phyloP scores from a whole-genome alignment of 768 basidiomycete species.

The Mycena chlorophos region DNA sequence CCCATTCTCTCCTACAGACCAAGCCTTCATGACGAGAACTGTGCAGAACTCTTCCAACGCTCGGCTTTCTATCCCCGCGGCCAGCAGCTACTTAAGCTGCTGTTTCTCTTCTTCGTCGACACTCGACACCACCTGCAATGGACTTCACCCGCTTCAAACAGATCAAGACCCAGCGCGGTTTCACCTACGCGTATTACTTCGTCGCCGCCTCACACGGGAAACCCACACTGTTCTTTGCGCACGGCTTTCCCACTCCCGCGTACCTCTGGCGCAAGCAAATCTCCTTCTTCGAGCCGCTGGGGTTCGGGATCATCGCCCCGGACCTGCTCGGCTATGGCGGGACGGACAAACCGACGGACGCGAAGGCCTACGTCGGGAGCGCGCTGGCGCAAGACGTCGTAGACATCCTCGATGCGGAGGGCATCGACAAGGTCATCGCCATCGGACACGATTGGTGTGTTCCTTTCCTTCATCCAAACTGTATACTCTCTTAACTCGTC shows the following conservation, averaged over 20 bases:
- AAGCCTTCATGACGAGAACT: too few relatives aligned
- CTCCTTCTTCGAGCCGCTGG: constrained; percentile 34
- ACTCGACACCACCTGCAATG: too few relatives aligned
- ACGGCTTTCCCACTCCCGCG: constrained; percentile 48
- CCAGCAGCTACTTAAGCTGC: too few relatives aligned
- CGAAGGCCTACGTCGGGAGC: constrained; percentile 33
- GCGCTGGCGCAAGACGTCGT: constrained; percentile 39
- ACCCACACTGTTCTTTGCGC: constrained; percentile 42
- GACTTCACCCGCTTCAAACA: constrained; percentile 27
- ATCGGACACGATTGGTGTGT: constrained; percentile 43
- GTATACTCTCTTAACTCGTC: not conserved
- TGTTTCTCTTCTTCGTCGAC: too few relatives aligned
- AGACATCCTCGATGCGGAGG: constrained; percentile 42
- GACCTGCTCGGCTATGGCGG: constrained; percentile 56
- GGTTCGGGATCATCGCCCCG: constrained; percentile 48
- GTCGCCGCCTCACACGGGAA: constrained; percentile 27
- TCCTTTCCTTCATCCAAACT: not conserved
- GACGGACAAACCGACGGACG: constrained; percentile 46
- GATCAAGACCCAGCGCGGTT: constrained; percentile 30
- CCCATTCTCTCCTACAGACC: too few relatives aligned
- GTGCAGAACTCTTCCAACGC: too few relatives aligned
- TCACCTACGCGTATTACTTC: constrained; percentile 40
- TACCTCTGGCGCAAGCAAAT: constrained; percentile 43
- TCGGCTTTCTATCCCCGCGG: too few relatives aligned
- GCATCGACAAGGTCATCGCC: constrained; percentile 33